Evolutionary conservation across 345 rosid genomes (phyloP).

Genomic region (Chamaenerion angustifolium): DNA sequence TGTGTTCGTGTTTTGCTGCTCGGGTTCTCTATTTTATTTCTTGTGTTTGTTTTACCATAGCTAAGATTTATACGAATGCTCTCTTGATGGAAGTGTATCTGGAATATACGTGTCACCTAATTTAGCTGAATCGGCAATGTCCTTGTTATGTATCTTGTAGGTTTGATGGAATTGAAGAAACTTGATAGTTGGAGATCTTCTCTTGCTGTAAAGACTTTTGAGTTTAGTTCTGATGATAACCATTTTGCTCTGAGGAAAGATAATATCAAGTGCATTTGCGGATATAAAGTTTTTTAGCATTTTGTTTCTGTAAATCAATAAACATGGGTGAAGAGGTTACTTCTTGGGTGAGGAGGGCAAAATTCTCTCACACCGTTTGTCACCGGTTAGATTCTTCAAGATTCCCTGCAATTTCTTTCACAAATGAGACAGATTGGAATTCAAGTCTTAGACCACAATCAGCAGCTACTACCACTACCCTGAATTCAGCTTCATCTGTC

Average conservation of each 20-base stretch:
- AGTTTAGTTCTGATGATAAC: conserved; percentile 11
- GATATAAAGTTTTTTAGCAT: conserved; percentile 13
- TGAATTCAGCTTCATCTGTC: conserved; percentile 14
- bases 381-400: conserved; percentile 58
- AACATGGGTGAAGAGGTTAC: conserved; percentile 56
- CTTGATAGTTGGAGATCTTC: conserved; percentile 10
- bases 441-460: conserved; percentile 35
- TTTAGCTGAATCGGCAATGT: not conserved
- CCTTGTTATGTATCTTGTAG: conserved; percentile 4
- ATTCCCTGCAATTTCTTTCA: conserved; percentile 33
- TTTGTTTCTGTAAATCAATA: conserved; percentile 7
- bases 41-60: no score
- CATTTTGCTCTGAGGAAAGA: conserved; percentile 14
- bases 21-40: no score
- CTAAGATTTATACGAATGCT: no score
- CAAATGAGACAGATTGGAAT: conserved; percentile 21
- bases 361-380: conserved; percentile 76
- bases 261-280: conserved; percentile 9
- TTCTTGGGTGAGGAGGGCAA: conserved; percentile 91
- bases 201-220: conserved; percentile 10
- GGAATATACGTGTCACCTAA: no score
- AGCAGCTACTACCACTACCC: conserved; percentile 10
- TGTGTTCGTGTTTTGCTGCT: no score
- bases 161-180: conserved; percentile 15
- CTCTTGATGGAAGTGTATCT: no score